Conservation (phyloP, 352 stramenopile genomes). For the Globisporangium solare region DNA sequence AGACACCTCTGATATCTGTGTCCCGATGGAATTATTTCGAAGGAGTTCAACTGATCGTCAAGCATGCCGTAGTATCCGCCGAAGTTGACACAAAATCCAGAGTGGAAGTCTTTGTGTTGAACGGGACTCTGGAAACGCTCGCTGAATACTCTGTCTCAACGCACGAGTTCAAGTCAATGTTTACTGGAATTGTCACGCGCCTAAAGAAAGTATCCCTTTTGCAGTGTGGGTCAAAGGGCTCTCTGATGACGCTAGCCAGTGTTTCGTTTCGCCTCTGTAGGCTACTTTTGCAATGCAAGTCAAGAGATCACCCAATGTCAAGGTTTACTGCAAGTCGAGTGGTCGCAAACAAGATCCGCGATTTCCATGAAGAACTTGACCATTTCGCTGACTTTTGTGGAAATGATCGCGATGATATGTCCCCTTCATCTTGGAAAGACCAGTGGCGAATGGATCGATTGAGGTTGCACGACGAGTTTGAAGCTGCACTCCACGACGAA, state of each 20-base stretch:
- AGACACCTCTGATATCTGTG: neutral
- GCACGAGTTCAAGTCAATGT: neutral
- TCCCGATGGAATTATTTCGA: neutral
- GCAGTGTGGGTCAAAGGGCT: neutral
- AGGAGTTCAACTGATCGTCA: neutral
- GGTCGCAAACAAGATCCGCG: neutral
- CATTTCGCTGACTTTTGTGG: neutral
- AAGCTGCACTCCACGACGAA: too few species aligned
- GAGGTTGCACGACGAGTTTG: too few species aligned
- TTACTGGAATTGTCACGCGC: neutral
- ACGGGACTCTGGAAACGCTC: neutral
- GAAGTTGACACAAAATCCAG: too few species aligned
- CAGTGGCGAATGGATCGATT: neutral
- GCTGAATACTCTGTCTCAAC: neutral
- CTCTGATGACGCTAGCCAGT: neutral
- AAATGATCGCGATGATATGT: neutral
- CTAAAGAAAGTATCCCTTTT: neutral
- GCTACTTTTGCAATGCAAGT: neutral
- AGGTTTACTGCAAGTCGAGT: neutral
- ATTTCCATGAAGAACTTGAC: constrained; percentile 1
- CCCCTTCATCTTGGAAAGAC: neutral
- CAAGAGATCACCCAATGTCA: too few species aligned
- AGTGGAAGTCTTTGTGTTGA: neutral
- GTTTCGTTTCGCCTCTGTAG: neutral
- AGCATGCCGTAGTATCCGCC: neutral